Evolutionary conservation across 441 rosid genomes (phyloP).

Genomic region (Corymbia calophylla): DNA sequence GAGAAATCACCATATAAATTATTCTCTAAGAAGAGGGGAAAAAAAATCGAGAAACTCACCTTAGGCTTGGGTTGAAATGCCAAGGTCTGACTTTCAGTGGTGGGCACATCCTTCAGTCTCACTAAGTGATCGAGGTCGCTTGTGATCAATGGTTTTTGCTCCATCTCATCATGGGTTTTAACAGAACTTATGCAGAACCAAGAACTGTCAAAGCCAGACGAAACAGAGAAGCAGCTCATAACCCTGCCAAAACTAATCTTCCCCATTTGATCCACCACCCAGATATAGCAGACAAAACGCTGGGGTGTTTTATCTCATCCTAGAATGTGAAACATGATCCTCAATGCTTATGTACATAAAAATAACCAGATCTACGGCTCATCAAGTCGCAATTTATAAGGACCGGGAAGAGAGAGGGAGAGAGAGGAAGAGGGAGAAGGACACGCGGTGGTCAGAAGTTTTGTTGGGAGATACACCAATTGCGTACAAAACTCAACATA

Average conservation of each 20-base stretch:
- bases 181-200: conserved; percentile 56
- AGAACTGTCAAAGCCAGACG: conserved; percentile 39
- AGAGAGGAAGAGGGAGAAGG: not conserved
- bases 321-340: not conserved
- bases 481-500: not conserved
- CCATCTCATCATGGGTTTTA: conserved; percentile 38
- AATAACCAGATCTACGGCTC: not conserved
- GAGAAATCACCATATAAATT: not conserved
- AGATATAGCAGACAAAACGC: not conserved
- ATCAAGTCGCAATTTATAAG: not conserved
- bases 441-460: not conserved
- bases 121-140: conserved; percentile 10
- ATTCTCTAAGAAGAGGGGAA: not conserved
- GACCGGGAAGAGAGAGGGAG: not conserved
- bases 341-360: not conserved
- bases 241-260: conserved; percentile 60
- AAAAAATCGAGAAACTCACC: not conserved
- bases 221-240: conserved; percentile 46
- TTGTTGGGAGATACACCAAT: not conserved
- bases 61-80: not conserved
- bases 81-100: not conserved
- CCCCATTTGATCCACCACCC: conserved; percentile 28
- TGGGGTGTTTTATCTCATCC: not conserved
- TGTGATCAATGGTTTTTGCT: conserved; percentile 35
- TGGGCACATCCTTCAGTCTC: not conserved